A percentile compares a stretch with the other conserved stretches of the same genome.
Evolutionary conservation across 2,329 filamentous ascomycete genomes (phyloP).

Genomic region (Chrysoporthe puriensis): DNA sequence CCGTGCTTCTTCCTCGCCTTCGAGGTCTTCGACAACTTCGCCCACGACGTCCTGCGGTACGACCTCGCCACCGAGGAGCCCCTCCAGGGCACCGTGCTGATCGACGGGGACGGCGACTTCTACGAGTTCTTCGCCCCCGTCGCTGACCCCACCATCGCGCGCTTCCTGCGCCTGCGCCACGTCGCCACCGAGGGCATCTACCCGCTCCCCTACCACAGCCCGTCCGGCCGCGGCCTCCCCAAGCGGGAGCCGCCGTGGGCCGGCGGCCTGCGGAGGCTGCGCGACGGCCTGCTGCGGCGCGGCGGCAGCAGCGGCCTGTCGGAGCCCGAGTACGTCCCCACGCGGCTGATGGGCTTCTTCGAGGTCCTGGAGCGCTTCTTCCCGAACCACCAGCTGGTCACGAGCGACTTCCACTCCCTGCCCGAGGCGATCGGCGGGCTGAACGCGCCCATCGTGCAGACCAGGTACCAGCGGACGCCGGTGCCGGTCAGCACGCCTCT

Average conservation of each 20-base stretch:
- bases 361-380: constrained; percentile 87
- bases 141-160: constrained; percentile 75
- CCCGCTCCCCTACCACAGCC: constrained; percentile 61
- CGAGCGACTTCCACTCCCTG: constrained; percentile 87
- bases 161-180: constrained; percentile 84
- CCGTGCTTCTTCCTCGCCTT: constrained; percentile 98
- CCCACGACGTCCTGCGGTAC: constrained; percentile 93
- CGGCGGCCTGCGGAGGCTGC: constrained; percentile 11
- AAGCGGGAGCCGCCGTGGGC: constrained; percentile 22
- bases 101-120: constrained; percentile 85
- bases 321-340: constrained; percentile 89
- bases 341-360: constrained; percentile 94
- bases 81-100: constrained; percentile 85
- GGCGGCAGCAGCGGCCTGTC: constrained; percentile 71
- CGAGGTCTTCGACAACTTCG: constrained; percentile 98
- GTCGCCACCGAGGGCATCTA: constrained; percentile 70
- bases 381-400: constrained; percentile 84
- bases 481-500: constrained; percentile 89
- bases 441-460: constrained; percentile 96
- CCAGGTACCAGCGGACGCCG: constrained; percentile 81
- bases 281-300: constrained; percentile 33
- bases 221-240: constrained; percentile 25
- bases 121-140: constrained; percentile 86
- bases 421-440: constrained; percentile 82
- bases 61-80: constrained; percentile 79